Evolutionary conservation across 768 basidiomycete species (phyloP).

Genomic region (Suillus sp.): DNA sequence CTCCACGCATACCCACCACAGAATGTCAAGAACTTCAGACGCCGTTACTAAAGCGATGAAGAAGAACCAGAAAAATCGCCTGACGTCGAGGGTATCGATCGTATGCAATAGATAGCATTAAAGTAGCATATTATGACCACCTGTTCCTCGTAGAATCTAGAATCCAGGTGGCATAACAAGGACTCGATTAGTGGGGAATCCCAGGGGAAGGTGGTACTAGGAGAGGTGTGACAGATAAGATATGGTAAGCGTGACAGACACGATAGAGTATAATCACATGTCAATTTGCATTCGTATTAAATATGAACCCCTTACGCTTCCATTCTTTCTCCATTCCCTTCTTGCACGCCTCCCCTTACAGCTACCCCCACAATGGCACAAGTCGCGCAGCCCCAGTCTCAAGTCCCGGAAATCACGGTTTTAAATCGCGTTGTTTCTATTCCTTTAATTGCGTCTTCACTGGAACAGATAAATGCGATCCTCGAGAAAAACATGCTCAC

Average conservation of each 20-base stretch:
- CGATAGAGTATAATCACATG: conserved; percentile 9
- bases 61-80: not conserved
- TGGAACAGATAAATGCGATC: conserved; percentile 60
- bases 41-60: not conserved
- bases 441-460: conserved; percentile 67
- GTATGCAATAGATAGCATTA: not conserved
- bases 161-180: not conserved
- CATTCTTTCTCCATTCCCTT: not conserved
- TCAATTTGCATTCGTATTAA: not conserved
- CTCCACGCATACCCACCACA: not conserved
- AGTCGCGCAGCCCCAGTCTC: conserved; percentile 28
- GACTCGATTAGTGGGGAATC: not conserved
- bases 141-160: not conserved
- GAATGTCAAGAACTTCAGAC: not conserved
- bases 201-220: not conserved
- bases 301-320: conserved; percentile 14
- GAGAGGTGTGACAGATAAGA: not conserved
- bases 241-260: conserved; percentile 3
- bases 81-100: not conserved
- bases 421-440: conserved; percentile 69
- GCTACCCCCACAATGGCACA: conserved; percentile 37
- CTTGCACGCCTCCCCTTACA: conserved; percentile 1
- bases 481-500: conserved; percentile 63
- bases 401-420: conserved; percentile 58
- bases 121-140: not conserved